These are phyloP conservation scores for Immersiella caudata DNA, from an alignment of 495 filamentous ascomycete species.

Conservation along the genomic window DNA sequence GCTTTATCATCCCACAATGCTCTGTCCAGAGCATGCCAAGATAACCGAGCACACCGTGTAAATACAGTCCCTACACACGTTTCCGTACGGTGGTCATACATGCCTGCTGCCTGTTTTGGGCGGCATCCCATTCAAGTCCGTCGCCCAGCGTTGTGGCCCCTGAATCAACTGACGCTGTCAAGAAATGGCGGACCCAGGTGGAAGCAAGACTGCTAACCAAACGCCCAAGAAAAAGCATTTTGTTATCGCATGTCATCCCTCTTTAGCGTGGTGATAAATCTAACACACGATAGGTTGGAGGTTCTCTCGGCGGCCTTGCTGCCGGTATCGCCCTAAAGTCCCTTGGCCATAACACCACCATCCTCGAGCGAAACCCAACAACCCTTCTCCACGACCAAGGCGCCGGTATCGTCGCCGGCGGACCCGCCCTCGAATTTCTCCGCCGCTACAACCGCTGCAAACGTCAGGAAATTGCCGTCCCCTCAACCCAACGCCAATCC, in stretches of 20 bases:
- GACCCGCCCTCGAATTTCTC: slow-evolving; percentile 40
- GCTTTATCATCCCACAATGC: too few species aligned
- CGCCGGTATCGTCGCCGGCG: slow-evolving; percentile 56
- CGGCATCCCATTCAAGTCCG: too few species aligned
- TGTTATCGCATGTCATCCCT: not conserved
- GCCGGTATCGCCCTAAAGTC: slow-evolving; percentile 53
- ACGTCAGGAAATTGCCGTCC: slow-evolving; percentile 35
- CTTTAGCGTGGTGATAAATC: not conserved
- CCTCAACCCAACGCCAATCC: slow-evolving; percentile 43
- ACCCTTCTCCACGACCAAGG: slow-evolving; percentile 57
- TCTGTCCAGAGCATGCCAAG: too few species aligned
- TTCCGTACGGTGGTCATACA: too few species aligned
- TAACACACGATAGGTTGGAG: slow-evolving; percentile 43
- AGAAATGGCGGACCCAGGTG: not conserved
- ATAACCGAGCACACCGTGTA: too few species aligned
- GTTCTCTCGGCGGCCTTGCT: slow-evolving; percentile 52
- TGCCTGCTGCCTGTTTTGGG: too few species aligned
- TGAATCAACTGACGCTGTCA: too few species aligned
- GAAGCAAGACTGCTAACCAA: not conserved
- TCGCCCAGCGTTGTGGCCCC: too few species aligned
- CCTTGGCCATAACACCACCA: slow-evolving; percentile 52
- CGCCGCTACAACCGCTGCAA: slow-evolving; percentile 43
- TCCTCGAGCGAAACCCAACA: slow-evolving; percentile 55
- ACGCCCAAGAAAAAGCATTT: not conserved
- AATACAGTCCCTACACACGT: too few species aligned